Evolutionary conservation across 441 rosid species (phyloP), one percentile per base, ranked within the genome.

Genomic region (Populus hybrid): DNA sequence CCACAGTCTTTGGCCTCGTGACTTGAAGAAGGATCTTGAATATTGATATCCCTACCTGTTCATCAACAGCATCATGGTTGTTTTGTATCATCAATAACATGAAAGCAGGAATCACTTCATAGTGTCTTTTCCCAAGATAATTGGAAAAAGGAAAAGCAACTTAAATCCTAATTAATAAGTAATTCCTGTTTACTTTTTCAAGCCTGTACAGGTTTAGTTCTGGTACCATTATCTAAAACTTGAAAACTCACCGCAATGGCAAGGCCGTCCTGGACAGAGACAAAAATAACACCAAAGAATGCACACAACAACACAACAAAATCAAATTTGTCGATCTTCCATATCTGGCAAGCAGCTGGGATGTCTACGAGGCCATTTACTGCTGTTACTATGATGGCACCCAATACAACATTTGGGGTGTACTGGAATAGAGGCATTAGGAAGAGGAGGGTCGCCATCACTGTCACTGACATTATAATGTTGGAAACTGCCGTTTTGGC

Each of bases 351-450:
- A 73, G 99, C 97, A 7, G 97, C 92, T 0, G 95, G 94, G 69
- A 94, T 61, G 81, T 94, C 98, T 7, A 94, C 87, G 23, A 94
- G 94, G 80, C 98, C 97, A 72, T 91, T 77, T n/a, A 94, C 99
- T 1, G 99, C 99, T 3, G 97, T 86, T 10, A 92, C 94, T 2
- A 93, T 94, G 82, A 94, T 94, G 11, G 98, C 95, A 7, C 94
- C 99, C 59, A 94, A 81, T 16, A 93, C 93, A 1, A 94, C 90
- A 65, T 93, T 92, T 1, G 99, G 99, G 14, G 99, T 94, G 89
- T 93, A 94, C 67, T 90, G 93, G 79, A 94, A 94, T 18, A 93
- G 87, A 2, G 99, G 99, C 98, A 94, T 93, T 28, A 94, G 84
- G 81, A 94, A 90, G 56, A 94, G 94, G 0, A 94, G 90, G 0